Percentiles rank a stretch among this genome's conserved stretches.
These are phyloP conservation scores for Odonthalia washingtoniensis DNA, from an alignment of 31 red algal species.

Conservation along the genomic window DNA sequence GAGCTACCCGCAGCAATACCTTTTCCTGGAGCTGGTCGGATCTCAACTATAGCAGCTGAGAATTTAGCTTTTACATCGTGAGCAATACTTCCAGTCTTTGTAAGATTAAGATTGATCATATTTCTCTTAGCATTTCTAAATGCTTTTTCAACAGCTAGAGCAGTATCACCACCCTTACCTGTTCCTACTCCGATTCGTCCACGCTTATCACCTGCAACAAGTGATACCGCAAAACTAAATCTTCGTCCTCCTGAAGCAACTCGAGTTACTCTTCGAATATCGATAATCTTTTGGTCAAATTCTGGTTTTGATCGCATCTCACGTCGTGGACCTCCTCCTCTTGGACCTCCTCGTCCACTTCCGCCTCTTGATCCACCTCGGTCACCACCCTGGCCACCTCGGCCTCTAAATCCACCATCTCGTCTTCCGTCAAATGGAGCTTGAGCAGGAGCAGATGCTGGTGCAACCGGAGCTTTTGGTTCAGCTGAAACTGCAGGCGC, in stretches of 20 bases:
- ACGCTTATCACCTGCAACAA: neutral
- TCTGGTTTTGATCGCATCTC: slow-evolving; percentile 11
- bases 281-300: slow-evolving; percentile 22
- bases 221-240: neutral
- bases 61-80: slow-evolving; percentile 9
- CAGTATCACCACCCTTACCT: slow-evolving; percentile 12
- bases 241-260: slow-evolving; percentile 5
- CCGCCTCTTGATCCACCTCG: neutral
- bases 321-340: slow-evolving; percentile 4
- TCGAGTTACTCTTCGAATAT: slow-evolving; percentile 7
- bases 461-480: neutral
- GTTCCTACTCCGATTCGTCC: slow-evolving; percentile 15
- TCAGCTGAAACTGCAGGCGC: neutral
- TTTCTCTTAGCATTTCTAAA: slow-evolving; percentile 9
- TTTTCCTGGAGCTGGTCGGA: slow-evolving; percentile 18
- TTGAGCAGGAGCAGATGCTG: too few relatives aligned
- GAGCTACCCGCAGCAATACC: slow-evolving; percentile 9
- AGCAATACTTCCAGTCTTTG: slow-evolving; percentile 1
- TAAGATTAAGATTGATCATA: slow-evolving; percentile 9
- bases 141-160: slow-evolving; percentile 19
- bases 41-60: neutral
- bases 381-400: neutral
- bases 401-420: slow-evolving; percentile 19
- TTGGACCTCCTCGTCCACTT: slow-evolving; percentile 11
- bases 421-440: too few relatives aligned